These are phyloP conservation scores for Oryza officinalis DNA, from an alignment of 176 grass and related monocot genomes.

Conservation along the genomic window DNA sequence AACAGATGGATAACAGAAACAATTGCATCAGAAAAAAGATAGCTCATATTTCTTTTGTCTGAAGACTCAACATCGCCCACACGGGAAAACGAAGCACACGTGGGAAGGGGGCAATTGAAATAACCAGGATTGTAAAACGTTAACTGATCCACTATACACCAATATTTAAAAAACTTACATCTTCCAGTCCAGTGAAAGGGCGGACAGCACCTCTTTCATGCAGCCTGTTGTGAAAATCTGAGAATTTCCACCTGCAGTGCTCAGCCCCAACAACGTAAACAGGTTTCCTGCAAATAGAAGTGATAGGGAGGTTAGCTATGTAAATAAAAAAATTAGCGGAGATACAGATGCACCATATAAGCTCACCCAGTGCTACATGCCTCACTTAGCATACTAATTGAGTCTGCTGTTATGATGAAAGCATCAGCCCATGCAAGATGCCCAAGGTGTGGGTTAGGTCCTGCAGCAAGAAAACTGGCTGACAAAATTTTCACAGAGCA, in stretches of 20 bases:
- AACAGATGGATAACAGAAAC: neutral
- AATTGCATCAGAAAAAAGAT: neutral
- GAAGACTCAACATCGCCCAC: neutral
- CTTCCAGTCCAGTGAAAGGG: slow-evolving; percentile 81
- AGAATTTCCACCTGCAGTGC: slow-evolving; percentile 86
- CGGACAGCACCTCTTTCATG: slow-evolving; percentile 60
- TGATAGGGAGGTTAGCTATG: slow-evolving; percentile 17
- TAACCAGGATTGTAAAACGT: neutral
- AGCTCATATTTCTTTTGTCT: neutral
- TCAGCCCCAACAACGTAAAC: slow-evolving; percentile 84
- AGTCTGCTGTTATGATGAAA: slow-evolving; percentile 89
- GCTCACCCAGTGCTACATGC: slow-evolving; percentile 89
- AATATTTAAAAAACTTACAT: slow-evolving; percentile 53
- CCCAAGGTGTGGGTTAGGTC: slow-evolving; percentile 85
- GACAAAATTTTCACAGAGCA: neutral
- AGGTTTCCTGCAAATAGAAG: slow-evolving; percentile 63
- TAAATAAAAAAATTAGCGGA: neutral
- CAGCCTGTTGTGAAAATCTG: slow-evolving; percentile 71
- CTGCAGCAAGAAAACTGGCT: slow-evolving; percentile 46
- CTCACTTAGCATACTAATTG: slow-evolving; percentile 88
- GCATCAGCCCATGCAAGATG: slow-evolving; percentile 96
- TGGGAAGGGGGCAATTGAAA: neutral
- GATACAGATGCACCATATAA: slow-evolving; percentile 4
- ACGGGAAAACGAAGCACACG: neutral
- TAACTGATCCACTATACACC: neutral